Percentiles rank a stretch among this genome's conserved stretches.
These are phyloP conservation scores for Pythium chondricola DNA, from an alignment of 352 stramenopile genomes.

Conservation along the genomic window DNA sequence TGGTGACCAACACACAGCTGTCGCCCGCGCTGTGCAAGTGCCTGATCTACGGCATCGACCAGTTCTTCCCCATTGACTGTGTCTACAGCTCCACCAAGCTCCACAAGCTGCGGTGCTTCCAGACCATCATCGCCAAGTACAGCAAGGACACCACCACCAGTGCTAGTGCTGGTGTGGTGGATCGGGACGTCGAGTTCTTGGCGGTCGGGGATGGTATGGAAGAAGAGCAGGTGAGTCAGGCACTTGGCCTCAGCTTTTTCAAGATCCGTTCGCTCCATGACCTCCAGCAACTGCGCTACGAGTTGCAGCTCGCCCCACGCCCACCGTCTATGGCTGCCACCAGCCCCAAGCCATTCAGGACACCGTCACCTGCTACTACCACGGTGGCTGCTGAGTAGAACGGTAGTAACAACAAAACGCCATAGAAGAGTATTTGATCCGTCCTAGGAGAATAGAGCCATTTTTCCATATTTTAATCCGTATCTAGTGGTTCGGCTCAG, in stretches of 20 bases:
- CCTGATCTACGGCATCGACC: conserved; percentile 73
- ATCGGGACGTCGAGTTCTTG: conserved; percentile 49
- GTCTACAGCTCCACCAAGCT: conserved; percentile 77
- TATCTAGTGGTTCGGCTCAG: conserved; percentile 8
- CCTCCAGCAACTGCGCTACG: conserved; percentile 50
- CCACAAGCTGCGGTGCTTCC: conserved; percentile 74
- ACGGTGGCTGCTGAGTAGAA: background rate
- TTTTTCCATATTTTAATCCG: too few species aligned
- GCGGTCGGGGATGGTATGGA: conserved; percentile 73
- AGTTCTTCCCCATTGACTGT: conserved; percentile 66
- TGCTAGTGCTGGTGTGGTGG: background rate
- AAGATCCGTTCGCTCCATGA: conserved; percentile 66
- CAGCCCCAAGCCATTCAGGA: background rate
- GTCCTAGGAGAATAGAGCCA: background rate
- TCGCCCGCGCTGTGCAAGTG: conserved; percentile 79
- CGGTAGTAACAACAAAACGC: too few species aligned
- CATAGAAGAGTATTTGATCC: conserved; percentile 2
- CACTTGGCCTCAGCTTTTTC: conserved; percentile 64
- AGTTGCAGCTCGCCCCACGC: conserved; percentile 39
- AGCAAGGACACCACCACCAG: background rate
- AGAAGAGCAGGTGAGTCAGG: conserved; percentile 67
- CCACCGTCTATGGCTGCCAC: background rate
- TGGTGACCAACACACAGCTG: conserved; percentile 81
- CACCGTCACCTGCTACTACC: background rate
- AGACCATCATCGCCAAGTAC: conserved; percentile 64